Evolutionary conservation across 305 asterid species (phyloP).

Genomic region (Euphrasia arctica): DNA sequence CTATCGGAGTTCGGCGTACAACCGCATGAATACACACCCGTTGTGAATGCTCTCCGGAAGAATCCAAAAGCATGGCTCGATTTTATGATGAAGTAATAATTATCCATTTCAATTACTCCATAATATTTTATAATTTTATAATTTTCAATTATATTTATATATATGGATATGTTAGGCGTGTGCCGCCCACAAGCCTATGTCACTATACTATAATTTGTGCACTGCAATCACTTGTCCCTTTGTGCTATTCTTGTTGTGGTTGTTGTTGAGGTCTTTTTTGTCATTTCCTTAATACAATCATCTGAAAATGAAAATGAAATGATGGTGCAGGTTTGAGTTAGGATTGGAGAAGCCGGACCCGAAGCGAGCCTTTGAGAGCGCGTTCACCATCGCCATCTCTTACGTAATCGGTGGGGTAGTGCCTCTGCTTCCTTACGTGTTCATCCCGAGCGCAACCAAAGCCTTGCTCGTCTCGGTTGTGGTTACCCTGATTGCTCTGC

Average conservation of each 20-base stretch:
- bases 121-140: no score
- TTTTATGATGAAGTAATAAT: slow-evolving; percentile 92
- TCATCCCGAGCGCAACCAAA: slow-evolving; percentile 50
- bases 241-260: background rate
- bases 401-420: slow-evolving; percentile 81
- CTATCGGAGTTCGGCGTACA: slow-evolving; percentile 69
- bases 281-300: background rate
- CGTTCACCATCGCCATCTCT: slow-evolving; percentile 73
- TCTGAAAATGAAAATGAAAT: no score
- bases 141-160: background rate
- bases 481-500: slow-evolving; percentile 61
- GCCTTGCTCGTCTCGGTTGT: slow-evolving; percentile 71
- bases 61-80: slow-evolving; percentile 97
- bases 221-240: slow-evolving; percentile 17
- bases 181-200: background rate
- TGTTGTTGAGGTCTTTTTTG: background rate
- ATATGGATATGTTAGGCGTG: background rate
- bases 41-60: slow-evolving; percentile 79
- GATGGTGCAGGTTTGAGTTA: slow-evolving; percentile 85
- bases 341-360: slow-evolving; percentile 98
- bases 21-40: slow-evolving; percentile 75
- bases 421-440: slow-evolving; percentile 79
- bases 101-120: background rate
- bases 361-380: slow-evolving; percentile 79
- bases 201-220: no score